These are phyloP conservation scores for Candida quercuum DNA, from an alignment of 805 yeast genomes.

Conservation along the genomic window DNA sequence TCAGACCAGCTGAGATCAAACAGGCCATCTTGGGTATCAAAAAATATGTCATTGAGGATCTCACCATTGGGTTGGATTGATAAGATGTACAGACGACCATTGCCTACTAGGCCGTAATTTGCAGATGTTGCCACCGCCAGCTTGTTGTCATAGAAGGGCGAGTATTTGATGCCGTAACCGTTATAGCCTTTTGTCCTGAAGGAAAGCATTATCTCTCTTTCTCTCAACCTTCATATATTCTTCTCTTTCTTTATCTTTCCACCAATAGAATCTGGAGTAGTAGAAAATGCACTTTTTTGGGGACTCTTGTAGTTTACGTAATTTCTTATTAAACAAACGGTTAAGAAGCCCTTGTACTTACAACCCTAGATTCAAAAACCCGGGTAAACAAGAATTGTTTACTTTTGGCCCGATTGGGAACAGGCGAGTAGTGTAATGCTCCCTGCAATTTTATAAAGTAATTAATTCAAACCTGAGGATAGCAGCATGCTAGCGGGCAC, in stretches of 20 bases:
- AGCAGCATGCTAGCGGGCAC: too few species aligned
- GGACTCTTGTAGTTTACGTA: too few species aligned
- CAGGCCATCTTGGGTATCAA: constrained; percentile 91
- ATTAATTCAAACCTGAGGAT: neutral
- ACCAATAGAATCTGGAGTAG: too few species aligned
- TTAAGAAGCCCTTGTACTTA: too few species aligned
- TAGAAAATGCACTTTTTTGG: too few species aligned
- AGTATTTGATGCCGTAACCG: constrained; percentile 84
- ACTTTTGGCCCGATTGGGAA: constrained; percentile 3
- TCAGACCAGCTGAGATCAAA: constrained; percentile 92
- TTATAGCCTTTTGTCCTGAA: constrained; percentile 75
- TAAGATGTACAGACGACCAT: constrained; percentile 73
- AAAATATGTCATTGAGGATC: constrained; percentile 48
- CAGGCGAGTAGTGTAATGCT: neutral
- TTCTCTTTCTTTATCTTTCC: too few species aligned
- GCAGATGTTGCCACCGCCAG: constrained; percentile 88
- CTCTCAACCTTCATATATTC: too few species aligned
- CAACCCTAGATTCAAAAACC: neutral
- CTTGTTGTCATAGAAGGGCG: constrained; percentile 87
- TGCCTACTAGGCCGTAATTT: constrained; percentile 91
- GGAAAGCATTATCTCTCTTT: constrained; percentile 53
- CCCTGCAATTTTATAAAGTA: too few species aligned
- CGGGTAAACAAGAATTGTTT: constrained; percentile 3
- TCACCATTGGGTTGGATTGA: constrained; percentile 63
- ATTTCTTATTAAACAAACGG: too few species aligned